Evolutionary conservation across 805 yeast species (phyloP).

Genomic region (Suhomyces faveliae): DNA sequence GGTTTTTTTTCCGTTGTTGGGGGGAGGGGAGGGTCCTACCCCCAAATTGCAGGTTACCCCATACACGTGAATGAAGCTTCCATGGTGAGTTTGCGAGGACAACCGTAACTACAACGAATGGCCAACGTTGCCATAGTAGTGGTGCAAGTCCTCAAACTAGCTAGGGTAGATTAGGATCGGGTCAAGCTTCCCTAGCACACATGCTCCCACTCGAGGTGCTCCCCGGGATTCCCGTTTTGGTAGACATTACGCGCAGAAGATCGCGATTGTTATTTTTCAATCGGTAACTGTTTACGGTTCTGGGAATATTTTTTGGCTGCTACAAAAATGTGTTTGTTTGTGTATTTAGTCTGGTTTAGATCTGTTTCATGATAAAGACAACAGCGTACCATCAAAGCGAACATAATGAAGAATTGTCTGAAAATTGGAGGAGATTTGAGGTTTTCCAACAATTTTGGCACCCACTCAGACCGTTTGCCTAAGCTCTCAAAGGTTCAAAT

Average conservation of each 20-base stretch:
- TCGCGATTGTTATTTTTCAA: background rate
- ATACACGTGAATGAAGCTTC: background rate
- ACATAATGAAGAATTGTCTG: background rate
- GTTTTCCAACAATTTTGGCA: background rate
- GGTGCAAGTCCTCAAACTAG: no score
- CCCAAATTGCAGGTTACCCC: background rate
- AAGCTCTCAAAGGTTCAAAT: background rate
- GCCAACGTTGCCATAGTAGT: no score
- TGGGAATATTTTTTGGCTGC: conserved; percentile 2
- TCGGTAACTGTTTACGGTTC: background rate
- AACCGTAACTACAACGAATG: no score
- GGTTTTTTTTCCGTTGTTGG: no score
- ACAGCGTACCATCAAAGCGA: background rate
- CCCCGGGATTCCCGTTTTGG: background rate
- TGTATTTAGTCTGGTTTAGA: background rate
- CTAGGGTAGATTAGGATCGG: no score
- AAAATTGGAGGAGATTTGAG: background rate
- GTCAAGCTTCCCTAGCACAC: background rate
- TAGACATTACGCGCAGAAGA: background rate
- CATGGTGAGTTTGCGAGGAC: background rate
- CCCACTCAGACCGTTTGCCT: background rate
- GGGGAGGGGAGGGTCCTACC: no score
- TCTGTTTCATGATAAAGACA: background rate
- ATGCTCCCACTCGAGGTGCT: background rate
- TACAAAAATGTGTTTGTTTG: background rate